Base-by-base conservation (phyloP, 2,329 filamentous ascomycete genomes). In the Aspergillus hortae region DNA sequence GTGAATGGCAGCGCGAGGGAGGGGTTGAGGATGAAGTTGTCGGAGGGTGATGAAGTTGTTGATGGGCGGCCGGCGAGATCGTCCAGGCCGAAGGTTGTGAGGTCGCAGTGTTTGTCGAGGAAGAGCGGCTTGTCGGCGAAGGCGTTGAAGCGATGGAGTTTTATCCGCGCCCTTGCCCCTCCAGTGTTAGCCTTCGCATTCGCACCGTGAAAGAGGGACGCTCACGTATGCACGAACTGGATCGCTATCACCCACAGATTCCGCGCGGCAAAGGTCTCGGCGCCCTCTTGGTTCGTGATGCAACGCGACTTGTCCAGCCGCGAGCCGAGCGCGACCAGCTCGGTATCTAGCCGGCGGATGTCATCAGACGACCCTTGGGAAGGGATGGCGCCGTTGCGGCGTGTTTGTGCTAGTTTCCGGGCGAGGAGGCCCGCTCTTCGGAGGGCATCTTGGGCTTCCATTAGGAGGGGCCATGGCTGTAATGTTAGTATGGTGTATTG, bases 121-220 rank as follows among this genome's bases (percentile, higher is more conserved):
- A 64, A 63, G 3, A 66, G 25, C 0, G 63, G 63, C 4, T 60
- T 49, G 23, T 63, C 62, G 42, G 57, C 47, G 11, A 65, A 65
- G 15, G 63, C 62, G 10, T 56, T 51, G 52, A 61, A 64, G 0
- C 62, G 60, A 27, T 65, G 62, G 0, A 62, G 48, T 23, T 56
- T 59, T 14, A 56, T 52, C 21, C 61, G 56, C 30, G 61, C 55
- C 12, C 62, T 66, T 6, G 4, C 6, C 2, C 4, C 4, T 4
- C 4, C 21, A 27, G 25, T 3, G 25, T 27, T 27, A 27, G 25
- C 25, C 5, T 27, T 27, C 1, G 6, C 25, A 27, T 27, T 27
- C 21, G 25, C 25, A 23, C 25, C 10, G 25, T 3, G 25, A 1
- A 10, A 27, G 25, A 9, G 25, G 25, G 9, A 7, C 2, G 25